phyloP scores from a whole-genome alignment of 2,329 filamentous ascomycete species.

The Moelleriella libera region DNA sequence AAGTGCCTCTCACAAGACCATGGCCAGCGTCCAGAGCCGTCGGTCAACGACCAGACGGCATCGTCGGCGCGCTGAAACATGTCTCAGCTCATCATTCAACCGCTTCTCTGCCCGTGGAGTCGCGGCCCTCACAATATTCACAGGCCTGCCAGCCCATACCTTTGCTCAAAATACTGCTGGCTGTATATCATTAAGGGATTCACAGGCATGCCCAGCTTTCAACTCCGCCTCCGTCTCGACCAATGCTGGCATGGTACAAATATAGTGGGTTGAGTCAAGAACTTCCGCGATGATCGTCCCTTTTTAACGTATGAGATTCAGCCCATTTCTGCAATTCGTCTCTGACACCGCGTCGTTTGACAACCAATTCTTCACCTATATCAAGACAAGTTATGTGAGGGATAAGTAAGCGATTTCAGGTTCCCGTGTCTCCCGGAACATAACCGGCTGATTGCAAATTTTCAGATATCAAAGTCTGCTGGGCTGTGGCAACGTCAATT shows the following conservation, averaged over 20 bases:
- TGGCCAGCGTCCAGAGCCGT: neutral
- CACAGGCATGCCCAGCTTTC: conserved; percentile 60
- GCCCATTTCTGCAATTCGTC: conserved; percentile 76
- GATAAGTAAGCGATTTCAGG: conserved; percentile 44
- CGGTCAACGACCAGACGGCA: neutral
- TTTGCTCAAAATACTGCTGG: conserved; percentile 18
- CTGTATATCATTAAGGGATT: conserved; percentile 57
- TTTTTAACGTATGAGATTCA: conserved; percentile 18
- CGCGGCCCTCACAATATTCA: conserved; percentile 12
- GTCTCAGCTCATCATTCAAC: neutral
- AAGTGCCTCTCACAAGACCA: neutral
- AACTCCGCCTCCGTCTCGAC: conserved; percentile 58
- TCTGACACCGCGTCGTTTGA: conserved; percentile 69
- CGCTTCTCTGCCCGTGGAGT: neutral
- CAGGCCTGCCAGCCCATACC: conserved; percentile 13
- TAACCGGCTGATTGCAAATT: neutral
- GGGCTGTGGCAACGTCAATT: conserved; percentile 65
- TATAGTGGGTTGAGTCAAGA: conserved; percentile 44
- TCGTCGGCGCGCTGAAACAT: neutral
- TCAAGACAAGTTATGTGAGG: conserved; percentile 60
- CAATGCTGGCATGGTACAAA: conserved; percentile 36
- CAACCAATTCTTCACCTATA: conserved; percentile 54
- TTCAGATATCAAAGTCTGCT: conserved; percentile 66
- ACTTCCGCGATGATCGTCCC: neutral
- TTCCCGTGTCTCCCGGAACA: neutral